phyloP scores from a whole-genome alignment of 495 filamentous ascomycete species.

The Annulohypoxylon moriforme region DNA sequence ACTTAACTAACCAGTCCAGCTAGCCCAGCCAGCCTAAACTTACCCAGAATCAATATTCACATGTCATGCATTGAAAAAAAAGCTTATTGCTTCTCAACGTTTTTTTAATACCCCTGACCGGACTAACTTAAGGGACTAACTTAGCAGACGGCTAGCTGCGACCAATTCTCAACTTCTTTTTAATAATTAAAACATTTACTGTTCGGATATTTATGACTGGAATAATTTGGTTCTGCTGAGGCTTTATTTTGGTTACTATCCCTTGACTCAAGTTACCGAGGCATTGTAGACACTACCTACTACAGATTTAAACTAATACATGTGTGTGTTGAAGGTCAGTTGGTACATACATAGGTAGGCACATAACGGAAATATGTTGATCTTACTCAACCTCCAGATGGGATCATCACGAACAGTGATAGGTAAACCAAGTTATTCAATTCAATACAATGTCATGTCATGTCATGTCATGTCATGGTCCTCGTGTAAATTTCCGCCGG shows the following conservation, averaged over 20 bases:
- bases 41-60: conserved; percentile 12
- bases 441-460: no score
- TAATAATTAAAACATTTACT: background rate
- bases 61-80: conserved; percentile 6
- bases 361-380: conserved; percentile 1
- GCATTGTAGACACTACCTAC: background rate
- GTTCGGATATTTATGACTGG: background rate
- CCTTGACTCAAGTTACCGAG: background rate
- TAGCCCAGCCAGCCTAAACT: background rate
- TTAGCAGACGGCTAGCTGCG: background rate
- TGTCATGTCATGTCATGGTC: background rate
- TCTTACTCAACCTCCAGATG: background rate
- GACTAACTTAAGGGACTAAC: conserved; percentile 4
- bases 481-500: conserved; percentile 8
- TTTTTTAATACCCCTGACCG: conserved; percentile 7
- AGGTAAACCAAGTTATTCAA: background rate
- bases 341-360: background rate
- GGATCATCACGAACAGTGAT: background rate
- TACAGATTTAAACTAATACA: background rate
- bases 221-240: background rate
- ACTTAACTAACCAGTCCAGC: background rate
- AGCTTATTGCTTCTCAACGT: conserved; percentile 11
- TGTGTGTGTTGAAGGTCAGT: background rate
- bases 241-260: background rate
- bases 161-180: conserved; percentile 5